These are phyloP conservation scores for Pyrenophora seminiperda DNA, from an alignment of 2,329 filamentous ascomycete genomes.

Conservation along the genomic window DNA sequence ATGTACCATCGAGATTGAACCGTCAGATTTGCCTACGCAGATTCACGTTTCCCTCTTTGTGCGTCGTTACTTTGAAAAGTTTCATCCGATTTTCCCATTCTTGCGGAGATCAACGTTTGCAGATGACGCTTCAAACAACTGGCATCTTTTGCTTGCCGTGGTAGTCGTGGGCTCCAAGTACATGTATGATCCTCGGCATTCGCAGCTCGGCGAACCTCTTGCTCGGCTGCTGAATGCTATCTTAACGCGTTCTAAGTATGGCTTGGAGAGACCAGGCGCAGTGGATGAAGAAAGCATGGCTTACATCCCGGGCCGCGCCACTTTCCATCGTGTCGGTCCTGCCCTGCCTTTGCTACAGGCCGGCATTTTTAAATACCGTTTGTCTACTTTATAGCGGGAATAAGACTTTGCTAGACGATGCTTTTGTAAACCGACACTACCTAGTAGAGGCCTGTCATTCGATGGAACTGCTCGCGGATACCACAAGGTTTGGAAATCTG, in stretches of 20 bases:
- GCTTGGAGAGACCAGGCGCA: neutral
- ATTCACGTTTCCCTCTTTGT: constrained; percentile 28
- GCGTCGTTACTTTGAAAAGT: constrained; percentile 33
- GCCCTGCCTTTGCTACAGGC: constrained; percentile 12
- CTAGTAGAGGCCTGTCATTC: constrained; percentile 13
- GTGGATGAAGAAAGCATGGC: constrained; percentile 2
- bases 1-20: constrained; percentile 3
- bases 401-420: constrained; percentile 6
- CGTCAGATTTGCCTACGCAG: constrained; percentile 26
- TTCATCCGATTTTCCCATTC: constrained; percentile 38
- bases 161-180: constrained; percentile 35
- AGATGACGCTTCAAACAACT: constrained; percentile 10
- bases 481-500: neutral
- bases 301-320: neutral
- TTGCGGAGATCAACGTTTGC: constrained; percentile 29
- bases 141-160: constrained; percentile 34
- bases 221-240: constrained; percentile 3
- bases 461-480: constrained; percentile 4
- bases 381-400: constrained; percentile 17
- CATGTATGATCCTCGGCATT: constrained; percentile 5
- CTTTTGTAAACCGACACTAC: constrained; percentile 2
- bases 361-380: constrained; percentile 13
- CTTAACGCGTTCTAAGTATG: constrained; percentile 3
- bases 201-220: neutral
- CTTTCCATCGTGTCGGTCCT: neutral